These are phyloP conservation scores for Acanthamoeba divionensis DNA, from an alignment of 208 protist genomes.

Conservation along the genomic window DNA sequence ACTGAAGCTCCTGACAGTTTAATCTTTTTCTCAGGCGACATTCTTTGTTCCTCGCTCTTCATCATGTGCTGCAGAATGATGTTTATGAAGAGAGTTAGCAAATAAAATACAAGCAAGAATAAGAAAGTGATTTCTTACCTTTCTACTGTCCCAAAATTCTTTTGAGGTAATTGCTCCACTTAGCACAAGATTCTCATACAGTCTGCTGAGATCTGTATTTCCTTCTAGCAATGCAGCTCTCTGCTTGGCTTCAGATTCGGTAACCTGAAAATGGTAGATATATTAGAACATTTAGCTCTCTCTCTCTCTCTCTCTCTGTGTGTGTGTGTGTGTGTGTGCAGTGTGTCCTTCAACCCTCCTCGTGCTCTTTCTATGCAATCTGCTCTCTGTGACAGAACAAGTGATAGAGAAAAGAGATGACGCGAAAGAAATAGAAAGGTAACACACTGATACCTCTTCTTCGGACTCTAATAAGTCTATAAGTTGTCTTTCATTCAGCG, in stretches of 20 bases:
- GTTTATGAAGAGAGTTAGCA: neutral
- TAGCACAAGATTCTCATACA: neutral
- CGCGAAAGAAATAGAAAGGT: neutral
- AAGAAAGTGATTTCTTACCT: neutral
- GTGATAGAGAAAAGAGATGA: neutral
- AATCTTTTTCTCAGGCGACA: neutral
- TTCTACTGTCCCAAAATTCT: constrained; percentile 9
- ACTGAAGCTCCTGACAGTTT: neutral
- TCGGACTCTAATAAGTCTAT: neutral
- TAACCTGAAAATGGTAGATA: no score
- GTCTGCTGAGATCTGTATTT: neutral
- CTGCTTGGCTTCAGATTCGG: neutral
- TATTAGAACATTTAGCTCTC: neutral
- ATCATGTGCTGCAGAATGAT: neutral
- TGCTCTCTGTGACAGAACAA: neutral
- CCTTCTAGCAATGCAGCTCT: neutral
- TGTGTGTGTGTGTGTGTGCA: neutral
- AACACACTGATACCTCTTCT: neutral
- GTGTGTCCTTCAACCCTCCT: neutral
- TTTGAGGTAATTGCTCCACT: neutral
- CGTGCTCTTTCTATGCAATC: neutral
- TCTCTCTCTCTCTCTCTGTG: neutral
- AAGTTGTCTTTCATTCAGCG: neutral
- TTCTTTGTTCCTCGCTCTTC: neutral
- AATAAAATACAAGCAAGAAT: neutral